Percentiles rank a stretch among this genome's conserved stretches.
Conservation (phyloP, 2,329 filamentous ascomycete genomes). For the Pestalotiopsis sp. region DNA sequence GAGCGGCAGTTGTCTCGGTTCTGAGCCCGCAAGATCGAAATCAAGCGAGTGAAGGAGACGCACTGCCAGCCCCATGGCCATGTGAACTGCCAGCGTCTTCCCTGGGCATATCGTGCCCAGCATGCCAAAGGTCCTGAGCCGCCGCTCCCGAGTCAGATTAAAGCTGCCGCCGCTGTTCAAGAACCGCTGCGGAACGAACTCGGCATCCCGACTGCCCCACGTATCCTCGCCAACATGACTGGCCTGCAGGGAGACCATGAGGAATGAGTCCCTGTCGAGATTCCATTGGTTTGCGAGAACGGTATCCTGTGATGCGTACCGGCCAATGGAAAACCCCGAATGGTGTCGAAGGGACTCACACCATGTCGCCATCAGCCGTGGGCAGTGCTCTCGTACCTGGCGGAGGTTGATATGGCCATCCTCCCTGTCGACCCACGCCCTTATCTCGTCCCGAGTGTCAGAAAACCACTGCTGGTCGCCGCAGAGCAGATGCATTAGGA, state of each 20-base stretch:
- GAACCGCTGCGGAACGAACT: not conserved
- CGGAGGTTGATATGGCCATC: not conserved
- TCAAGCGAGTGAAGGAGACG: not conserved
- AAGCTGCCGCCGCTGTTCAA: not conserved
- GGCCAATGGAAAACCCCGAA: not conserved
- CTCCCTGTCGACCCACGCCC: not conserved
- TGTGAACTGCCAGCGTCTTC: not conserved
- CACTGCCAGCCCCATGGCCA: not conserved
- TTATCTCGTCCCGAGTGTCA: not conserved
- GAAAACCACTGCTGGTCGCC: not conserved
- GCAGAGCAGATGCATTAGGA: not conserved
- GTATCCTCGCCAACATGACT: not conserved
- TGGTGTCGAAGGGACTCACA: not conserved
- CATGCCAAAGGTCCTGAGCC: not conserved
- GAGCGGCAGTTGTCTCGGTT: not conserved
- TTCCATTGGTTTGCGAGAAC: not conserved
- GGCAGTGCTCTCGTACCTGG: not conserved
- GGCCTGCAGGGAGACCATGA: not conserved
- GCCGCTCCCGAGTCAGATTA: not conserved
- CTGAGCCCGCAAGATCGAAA: not conserved
- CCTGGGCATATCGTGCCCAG: not conserved
- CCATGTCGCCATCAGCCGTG: not conserved
- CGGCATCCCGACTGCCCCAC: not conserved
- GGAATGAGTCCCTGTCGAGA: not conserved
- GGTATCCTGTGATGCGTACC: not conserved